Evolutionary conservation across 2,329 filamentous ascomycete species (phyloP), one percentile per base, ranked within the genome.

Genomic region (Xylaria sp.): DNA sequence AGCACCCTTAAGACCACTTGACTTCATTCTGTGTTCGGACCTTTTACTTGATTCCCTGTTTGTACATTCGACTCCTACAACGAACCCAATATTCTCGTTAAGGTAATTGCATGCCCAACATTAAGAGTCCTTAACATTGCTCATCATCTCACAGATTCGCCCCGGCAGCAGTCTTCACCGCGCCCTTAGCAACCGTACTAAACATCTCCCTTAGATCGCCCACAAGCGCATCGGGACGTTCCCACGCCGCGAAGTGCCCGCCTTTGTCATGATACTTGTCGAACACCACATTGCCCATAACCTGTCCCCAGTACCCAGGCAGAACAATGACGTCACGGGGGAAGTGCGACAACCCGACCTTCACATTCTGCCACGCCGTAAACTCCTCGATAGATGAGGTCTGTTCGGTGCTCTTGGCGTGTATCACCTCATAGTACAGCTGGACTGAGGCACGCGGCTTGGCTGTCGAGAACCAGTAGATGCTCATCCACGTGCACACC

Each of bases 391-490:
- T 56, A 10, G 57, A 69, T 52, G 69, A 69, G 9, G 8, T 13
- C 2, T 89, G 70, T 89, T 87, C 0, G 87, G 88, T 55, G 87
- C 87, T 0, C 87, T 89, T 56, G 25, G 79, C 74, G 67, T 89
- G 88, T 5, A 75, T 78, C 0, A 82, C 79, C 78, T 94, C 92
- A 73, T 94, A 93, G 80, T 95, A 95, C 44, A 94, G 91, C 9
- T 90, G 79, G 7, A 88, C 76, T 66, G 86, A 88, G 0, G 92
- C 90, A 2, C 88, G 69, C 13, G 92, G 88, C 0, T 92, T 91
- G 0, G 91, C 89, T 0, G 81, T 85, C 13, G 87, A 90, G 80
- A 94, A 94, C 74, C 86, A 88, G 78, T 94, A 94, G 23, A 94
- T 86, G 62, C 85, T 88, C 0, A 94, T 80, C 92, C 92, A 95